phyloP scores from a whole-genome alignment of 305 asterid species.

The Fraxinus velutina region DNA sequence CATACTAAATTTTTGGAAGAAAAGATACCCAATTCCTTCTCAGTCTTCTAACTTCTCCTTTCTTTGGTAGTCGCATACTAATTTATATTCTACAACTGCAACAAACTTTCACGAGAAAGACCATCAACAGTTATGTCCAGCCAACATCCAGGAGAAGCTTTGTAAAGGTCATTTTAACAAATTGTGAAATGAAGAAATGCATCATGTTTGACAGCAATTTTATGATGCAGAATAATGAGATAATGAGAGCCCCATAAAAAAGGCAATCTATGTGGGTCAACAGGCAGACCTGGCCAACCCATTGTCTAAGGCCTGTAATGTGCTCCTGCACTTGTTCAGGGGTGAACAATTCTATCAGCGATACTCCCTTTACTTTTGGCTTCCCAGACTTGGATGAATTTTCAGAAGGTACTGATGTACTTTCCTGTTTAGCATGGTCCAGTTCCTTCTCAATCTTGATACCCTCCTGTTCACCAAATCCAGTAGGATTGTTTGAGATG shows the following conservation, averaged over 20 bases:
- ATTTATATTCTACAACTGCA: background rate
- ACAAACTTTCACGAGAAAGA: background rate
- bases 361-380: constrained; percentile 89
- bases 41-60: background rate
- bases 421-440: constrained; percentile 55
- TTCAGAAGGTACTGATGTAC: constrained; percentile 46
- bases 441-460: constrained; percentile 56
- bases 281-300: constrained; percentile 95
- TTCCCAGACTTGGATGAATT: constrained; percentile 77
- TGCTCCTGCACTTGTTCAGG: constrained; percentile 86
- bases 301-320: constrained; percentile 83
- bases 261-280: constrained; percentile 3
- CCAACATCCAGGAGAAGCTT: background rate
- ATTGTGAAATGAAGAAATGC: constrained; percentile 4
- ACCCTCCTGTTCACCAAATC: constrained; percentile 44
- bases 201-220: constrained; percentile 4
- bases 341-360: constrained; percentile 90
- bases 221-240: constrained; percentile 16
- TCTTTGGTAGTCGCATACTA: background rate
- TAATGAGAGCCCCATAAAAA: background rate
- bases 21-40: background rate
- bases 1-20: background rate
- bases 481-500: constrained; percentile 38
- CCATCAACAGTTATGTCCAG: background rate
- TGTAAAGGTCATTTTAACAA: background rate